Evolutionary conservation across 768 basidiomycete genomes (phyloP).

Genomic region (Serpula lacrymans): DNA sequence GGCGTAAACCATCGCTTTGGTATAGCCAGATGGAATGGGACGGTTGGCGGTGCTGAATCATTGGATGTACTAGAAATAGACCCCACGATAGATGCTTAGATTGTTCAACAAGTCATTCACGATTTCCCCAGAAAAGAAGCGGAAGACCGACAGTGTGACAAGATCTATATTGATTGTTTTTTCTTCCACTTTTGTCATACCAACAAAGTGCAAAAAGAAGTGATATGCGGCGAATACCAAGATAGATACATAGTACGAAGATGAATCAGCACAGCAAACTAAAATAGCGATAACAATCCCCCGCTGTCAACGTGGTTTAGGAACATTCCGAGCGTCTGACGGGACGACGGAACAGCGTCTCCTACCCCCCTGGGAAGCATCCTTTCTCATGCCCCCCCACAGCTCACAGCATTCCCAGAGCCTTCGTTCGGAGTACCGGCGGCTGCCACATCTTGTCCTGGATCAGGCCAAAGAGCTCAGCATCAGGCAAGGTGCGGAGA

Average conservation of each 20-base stretch:
- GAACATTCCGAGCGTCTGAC: conserved; percentile 1
- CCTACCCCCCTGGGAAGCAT: background rate
- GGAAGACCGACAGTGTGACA: too few species aligned
- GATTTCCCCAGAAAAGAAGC: too few species aligned
- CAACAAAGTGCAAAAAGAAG: too few species aligned
- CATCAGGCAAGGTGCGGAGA: conserved; percentile 47
- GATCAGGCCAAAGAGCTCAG: conserved; percentile 45
- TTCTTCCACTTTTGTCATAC: too few species aligned
- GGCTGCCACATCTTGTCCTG: conserved; percentile 59
- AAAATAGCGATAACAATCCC: too few species aligned
- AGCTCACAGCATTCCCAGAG: conserved; percentile 15
- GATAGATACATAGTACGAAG: too few species aligned
- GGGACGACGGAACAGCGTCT: background rate
- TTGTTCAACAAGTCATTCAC: too few species aligned
- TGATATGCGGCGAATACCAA: too few species aligned
- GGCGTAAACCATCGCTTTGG: conserved; percentile 89
- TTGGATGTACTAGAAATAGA: conserved; percentile 16
- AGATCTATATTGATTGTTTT: too few species aligned
- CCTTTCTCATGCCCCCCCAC: too few species aligned
- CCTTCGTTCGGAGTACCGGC: conserved; percentile 1
- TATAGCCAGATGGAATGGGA: conserved; percentile 66
- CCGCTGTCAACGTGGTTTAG: too few species aligned
- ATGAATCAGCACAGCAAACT: too few species aligned
- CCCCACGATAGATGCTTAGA: conserved; percentile 26
- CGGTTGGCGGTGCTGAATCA: conserved; percentile 7